Percentiles rank a stretch among this genome's conserved stretches.
These are phyloP conservation scores for Scedosporium aurantiacum DNA, from an alignment of 2,329 filamentous ascomycete species.

Conservation along the genomic window DNA sequence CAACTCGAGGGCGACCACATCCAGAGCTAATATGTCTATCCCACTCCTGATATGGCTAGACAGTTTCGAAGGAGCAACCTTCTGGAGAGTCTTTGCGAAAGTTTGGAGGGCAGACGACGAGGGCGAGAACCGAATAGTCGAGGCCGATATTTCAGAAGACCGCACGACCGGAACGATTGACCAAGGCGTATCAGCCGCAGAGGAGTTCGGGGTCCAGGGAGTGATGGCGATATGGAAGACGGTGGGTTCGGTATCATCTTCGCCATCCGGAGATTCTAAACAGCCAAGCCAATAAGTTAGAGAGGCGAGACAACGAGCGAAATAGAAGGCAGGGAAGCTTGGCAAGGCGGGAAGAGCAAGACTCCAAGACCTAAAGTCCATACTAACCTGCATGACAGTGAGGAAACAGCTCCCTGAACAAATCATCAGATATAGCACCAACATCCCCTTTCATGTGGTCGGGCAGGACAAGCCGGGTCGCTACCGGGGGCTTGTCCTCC, in stretches of 20 bases:
- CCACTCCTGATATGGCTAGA: conserved; percentile 61
- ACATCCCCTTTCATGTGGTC: conserved; percentile 76
- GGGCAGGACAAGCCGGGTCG: conserved; percentile 74
- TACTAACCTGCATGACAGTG: conserved; percentile 41
- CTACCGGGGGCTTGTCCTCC: conserved; percentile 61
- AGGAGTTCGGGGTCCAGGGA: conserved; percentile 54
- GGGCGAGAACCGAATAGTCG: conserved; percentile 69
- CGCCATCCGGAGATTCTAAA: conserved; percentile 15
- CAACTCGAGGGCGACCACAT: conserved; percentile 67
- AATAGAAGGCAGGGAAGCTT: neutral
- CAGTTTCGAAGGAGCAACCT: conserved; percentile 64
- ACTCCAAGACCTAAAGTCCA: neutral
- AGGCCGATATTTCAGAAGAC: conserved; percentile 56
- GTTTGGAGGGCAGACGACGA: conserved; percentile 64
- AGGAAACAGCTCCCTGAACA: conserved; percentile 74
- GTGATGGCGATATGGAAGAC: conserved; percentile 59
- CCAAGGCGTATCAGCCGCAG: conserved; percentile 60
- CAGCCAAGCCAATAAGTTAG: neutral
- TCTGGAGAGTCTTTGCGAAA: conserved; percentile 64
- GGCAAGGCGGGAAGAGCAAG: neutral
- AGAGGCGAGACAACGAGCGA: neutral
- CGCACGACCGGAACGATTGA: conserved; percentile 68
- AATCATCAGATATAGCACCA: conserved; percentile 75
- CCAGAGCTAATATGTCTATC: conserved; percentile 74
- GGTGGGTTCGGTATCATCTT: conserved; percentile 25